Evolutionary conservation across 306 rosid genomes (phyloP), one percentile per base, ranked within the genome.

Genomic region (Alnus rubra): DNA sequence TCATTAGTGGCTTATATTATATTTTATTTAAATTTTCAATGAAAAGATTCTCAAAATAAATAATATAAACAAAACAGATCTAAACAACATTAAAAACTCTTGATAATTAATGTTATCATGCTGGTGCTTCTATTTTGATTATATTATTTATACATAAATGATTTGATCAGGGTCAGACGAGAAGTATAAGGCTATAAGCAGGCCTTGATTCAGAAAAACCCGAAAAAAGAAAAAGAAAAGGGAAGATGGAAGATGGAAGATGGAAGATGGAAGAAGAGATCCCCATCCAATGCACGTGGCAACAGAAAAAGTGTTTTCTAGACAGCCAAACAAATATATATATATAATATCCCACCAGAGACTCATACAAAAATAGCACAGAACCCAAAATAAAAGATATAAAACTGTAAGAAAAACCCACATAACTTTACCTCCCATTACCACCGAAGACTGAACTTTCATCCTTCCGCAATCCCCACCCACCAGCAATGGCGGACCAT

Each of bases 401-500:
- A 23, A 55, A 9, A 18, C 18, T 15, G 3, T 23, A 16, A 14
- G 8, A 9, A 55, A 2, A 45, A 47, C 48, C 30, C 31, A 42
- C 2, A 16, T 45, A 4, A 8, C 39, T 47, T 23, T 70, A 50
- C 18, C n/a, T 47, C 28, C 31, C 1, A 35, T 35, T 33, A 4
- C 6, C 28, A 10, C 28, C 37, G 71, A 2, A 37, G 48, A 2
- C 28, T 67, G 49, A 5, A 67, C n/a, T 45, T 56, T 53, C 9
- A 60, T 14, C 16, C 14, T 19, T 55, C 11, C 19, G 7, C 10
- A 13, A 1, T 3, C 42, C 8, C 16, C 28, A 23, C 28, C 28
- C 28, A 0, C 51, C 58, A 39, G 28, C 72, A 64, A 95, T 95
- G 98, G 90, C 94, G 73, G 91, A 90, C 79, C 10, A 53, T 72